Evolutionary conservation across 768 basidiomycete genomes (phyloP), one percentile per base, ranked within the genome.

Genomic region (Xerocomus potaroensis): DNA sequence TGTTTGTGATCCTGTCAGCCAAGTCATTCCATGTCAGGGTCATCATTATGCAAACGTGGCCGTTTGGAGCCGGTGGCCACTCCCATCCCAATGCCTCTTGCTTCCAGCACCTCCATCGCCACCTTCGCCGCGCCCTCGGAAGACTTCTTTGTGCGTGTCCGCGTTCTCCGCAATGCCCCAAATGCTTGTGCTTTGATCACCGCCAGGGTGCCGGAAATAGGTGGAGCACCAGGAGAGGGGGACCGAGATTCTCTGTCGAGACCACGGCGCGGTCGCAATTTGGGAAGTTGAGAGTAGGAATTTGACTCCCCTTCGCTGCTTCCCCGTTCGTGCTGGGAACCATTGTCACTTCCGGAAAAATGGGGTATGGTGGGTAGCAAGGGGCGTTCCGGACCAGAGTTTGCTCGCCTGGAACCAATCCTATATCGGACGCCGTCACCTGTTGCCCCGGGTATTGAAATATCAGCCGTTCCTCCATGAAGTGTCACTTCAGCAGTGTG

Each of bases 111-210:
- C 65, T 89, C 84, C 67, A 87, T 76, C 4, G 88, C 87, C 50
- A 85, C 83, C 63, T 75, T 78, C 51, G 81, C 84, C 26, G 84
- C 80, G 32, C 69, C 81, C 52, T 88, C 88, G 34, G 84, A 77
- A 30, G 80, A 69, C 65, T 79, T 83, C 72, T 85, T 91, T 41
- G 79, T 76, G 50, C 84, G 77, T 34, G 83, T 75, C 48, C 89
- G 80, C 45, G 88, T 85, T 64, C 89, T 76, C 42, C 89, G 83
- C 53, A 90, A 71, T 16, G 87, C 87, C 26, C 89, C 90, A 62
- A 91, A 92, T 31, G 90, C 84, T 62, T 91, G 88, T 34, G 89
- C 89, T 69, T 91, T 92, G 69, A 92, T 90, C 47, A 91, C 88
- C 43, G 90, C 89, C 38, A 92, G 78, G 24, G 90, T 91, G 21